These are phyloP conservation scores for Phytophthora tubulina DNA, from an alignment of 352 stramenopile species.

Conservation along the genomic window DNA sequence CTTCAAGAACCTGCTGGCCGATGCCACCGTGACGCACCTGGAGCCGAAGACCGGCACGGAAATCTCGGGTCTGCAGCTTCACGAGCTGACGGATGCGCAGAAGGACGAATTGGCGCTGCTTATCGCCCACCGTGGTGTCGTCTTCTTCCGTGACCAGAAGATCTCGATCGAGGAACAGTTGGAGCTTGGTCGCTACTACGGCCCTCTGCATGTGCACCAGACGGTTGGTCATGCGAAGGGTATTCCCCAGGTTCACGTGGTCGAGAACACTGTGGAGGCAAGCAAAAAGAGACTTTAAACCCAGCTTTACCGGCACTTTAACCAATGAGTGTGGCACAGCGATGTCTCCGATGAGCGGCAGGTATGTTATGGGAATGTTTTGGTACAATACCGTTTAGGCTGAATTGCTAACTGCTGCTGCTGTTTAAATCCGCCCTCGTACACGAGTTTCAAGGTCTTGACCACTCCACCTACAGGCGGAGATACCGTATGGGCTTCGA, in stretches of 20 bases:
- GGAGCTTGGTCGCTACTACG: conserved; percentile 33
- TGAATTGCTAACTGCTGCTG: not conserved
- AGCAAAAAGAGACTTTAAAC: conserved; percentile 25
- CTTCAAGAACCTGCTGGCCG: conserved; percentile 33
- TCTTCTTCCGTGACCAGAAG: conserved; percentile 35
- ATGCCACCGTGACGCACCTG: conserved; percentile 30
- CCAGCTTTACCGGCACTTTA: conserved; percentile 34
- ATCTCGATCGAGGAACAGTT: conserved; percentile 30
- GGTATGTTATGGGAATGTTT: conserved; percentile 1
- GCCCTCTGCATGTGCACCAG: conserved; percentile 30
- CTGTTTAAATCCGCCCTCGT: conserved; percentile 34
- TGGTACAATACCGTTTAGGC: not conserved
- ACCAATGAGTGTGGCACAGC: conserved; percentile 42
- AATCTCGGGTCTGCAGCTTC: conserved; percentile 32
- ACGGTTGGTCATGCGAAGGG: conserved; percentile 27
- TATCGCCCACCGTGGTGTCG: conserved; percentile 26
- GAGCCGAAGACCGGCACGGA: conserved; percentile 34
- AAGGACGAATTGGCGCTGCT: conserved; percentile 33
- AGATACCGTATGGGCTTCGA: conserved; percentile 56
- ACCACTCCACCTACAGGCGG: conserved; percentile 43
- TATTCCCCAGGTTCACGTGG: conserved; percentile 23
- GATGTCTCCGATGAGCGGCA: conserved; percentile 52
- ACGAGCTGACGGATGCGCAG: conserved; percentile 31
- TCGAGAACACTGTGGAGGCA: conserved; percentile 23
- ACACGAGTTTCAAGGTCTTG: conserved; percentile 42